Conservation (phyloP, 2,329 filamentous ascomycete genomes). For the Emmonsiellopsis sp. region DNA sequence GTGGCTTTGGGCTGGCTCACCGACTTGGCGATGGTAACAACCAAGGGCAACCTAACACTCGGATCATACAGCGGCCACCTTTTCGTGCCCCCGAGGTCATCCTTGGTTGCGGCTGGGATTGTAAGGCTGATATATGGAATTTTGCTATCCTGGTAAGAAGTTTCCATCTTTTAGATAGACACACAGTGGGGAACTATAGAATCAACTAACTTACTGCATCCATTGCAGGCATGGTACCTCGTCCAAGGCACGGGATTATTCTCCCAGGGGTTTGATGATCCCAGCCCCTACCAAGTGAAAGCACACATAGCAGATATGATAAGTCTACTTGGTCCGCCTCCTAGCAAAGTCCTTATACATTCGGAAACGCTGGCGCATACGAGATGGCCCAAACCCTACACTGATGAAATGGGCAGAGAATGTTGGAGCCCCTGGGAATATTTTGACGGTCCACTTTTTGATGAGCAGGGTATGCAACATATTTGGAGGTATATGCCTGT, state of each 20-base stretch:
- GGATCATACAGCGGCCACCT: not conserved
- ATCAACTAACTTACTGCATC: not conserved
- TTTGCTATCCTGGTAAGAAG: not conserved
- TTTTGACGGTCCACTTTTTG: conserved; percentile 21
- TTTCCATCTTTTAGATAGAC: not conserved
- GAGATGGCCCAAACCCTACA: conserved; percentile 4
- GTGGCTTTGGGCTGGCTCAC: not conserved
- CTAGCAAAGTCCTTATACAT: conserved; percentile 17
- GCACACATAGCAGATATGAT: conserved; percentile 28
- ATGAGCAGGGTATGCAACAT: conserved; percentile 19
- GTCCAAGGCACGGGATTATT: not conserved
- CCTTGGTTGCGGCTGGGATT: not conserved
- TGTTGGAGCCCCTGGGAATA: conserved; percentile 5
- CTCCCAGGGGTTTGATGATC: not conserved
- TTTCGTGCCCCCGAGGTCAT: not conserved
- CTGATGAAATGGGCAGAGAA: not conserved
- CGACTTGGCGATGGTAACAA: not conserved
- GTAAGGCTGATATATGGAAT: not conserved
- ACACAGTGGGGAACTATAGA: too few relatives aligned
- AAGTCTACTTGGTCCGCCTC: conserved; percentile 29
- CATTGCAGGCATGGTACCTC: not conserved
- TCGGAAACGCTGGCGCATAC: conserved; percentile 16
- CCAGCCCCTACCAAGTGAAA: not conserved
- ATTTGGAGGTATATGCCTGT: not conserved
- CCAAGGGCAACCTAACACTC: not conserved